Evolutionary conservation across 1,284 basidiomycete genomes (phyloP), one percentile per base, ranked within the genome.

Genomic region (Anthracocystis setariae): DNA sequence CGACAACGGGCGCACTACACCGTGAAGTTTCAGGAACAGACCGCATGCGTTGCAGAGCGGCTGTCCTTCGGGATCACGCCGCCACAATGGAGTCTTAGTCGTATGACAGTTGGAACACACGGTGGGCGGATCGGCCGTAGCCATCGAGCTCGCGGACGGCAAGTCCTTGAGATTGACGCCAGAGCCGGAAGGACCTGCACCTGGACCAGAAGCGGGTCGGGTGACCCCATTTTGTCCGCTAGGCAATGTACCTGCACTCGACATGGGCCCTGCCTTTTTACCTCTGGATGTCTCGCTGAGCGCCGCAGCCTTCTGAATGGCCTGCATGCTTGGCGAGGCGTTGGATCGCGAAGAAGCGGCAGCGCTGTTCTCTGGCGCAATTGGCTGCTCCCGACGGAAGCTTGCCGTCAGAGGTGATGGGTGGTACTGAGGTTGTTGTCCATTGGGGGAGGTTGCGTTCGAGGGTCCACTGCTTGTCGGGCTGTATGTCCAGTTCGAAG

Each of bases 61-160:
- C 82, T 95, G 92, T 23, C 94, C 94, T 72, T 97, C 93, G 1
- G 93, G 92, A 85, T 97, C 93, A 73, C 94, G 87, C 82, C 94
- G 88, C 94, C 94, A 97, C 54, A 97, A 85, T 1, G 94, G 94
- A 39, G 94, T 97, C 83, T 93, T 97, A 27, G 92, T 95, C 51
- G 94, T 97, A 79, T 92, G 89, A 84, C 94, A 97, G 82, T 97
- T 97, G 12, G 91, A 93, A 83, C 94, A 97, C 25, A 91, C 86
- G 1, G 93, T 97, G 5, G 91, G 75, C 5, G 78, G 70, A 32
- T 78, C 78, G 12, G 73, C 68, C 1, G 61, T 72, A 8, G 66
- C 70, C 75, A 75, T 76, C 10, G 64, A 68, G 40, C 64, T 70
- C 18, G 73, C 64, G 2, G 61, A 67, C 1, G 73, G 63, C 13